Conservation (phyloP, 2,329 filamentous ascomycete genomes). For the Magnaporthiopsis rhizophila region DNA sequence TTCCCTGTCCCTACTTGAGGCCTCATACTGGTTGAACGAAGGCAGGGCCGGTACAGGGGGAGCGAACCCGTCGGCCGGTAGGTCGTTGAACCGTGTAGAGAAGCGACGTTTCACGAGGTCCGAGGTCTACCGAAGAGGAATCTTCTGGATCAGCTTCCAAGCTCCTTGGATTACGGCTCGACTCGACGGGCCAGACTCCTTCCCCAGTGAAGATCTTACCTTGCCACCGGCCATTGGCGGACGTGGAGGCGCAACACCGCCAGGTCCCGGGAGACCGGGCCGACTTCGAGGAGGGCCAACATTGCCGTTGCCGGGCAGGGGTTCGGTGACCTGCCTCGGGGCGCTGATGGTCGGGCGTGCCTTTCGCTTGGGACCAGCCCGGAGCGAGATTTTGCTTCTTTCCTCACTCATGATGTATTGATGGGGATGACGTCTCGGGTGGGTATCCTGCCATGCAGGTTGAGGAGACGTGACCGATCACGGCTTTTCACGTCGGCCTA, state of each 20-base stretch:
- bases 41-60: constrained; percentile 66
- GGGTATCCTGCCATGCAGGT: too few relatives aligned
- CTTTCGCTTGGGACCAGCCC: constrained; percentile 53
- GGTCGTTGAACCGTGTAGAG: constrained; percentile 81
- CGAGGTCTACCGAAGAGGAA: constrained; percentile 40
- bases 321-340: constrained; percentile 54
- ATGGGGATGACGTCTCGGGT: too few relatives aligned
- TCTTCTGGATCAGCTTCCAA: neutral
- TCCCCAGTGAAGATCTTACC: constrained; percentile 26
- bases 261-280: constrained; percentile 20
- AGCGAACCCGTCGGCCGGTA: constrained; percentile 64
- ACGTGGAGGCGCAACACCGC: constrained; percentile 24
- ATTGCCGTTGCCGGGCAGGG: constrained; percentile 45
- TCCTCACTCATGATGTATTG: constrained; percentile 48
- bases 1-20: constrained; percentile 30
- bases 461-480: neutral
- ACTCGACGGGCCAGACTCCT: neutral
- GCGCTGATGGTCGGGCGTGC: constrained; percentile 54
- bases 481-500: neutral
- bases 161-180: neutral
- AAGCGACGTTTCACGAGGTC: constrained; percentile 93
- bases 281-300: constrained; percentile 26
- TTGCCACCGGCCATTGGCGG: constrained; percentile 48
- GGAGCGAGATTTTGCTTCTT: constrained; percentile 53
- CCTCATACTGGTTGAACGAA: constrained; percentile 48